These are phyloP conservation scores for Colletotrichum cuscutae DNA, from an alignment of 2,329 filamentous ascomycete species.

Conservation along the genomic window DNA sequence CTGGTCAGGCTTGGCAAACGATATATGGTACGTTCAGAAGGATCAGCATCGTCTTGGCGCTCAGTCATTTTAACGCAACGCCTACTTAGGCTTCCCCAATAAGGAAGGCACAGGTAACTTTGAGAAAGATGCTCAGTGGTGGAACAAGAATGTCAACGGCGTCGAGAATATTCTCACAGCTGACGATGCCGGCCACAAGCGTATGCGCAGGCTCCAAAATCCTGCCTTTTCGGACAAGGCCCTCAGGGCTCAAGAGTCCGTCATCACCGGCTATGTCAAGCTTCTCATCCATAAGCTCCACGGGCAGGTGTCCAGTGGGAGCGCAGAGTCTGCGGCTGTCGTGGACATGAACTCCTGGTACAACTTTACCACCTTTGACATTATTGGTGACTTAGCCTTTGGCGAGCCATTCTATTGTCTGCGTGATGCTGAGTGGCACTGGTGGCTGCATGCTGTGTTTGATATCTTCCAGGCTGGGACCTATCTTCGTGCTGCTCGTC, in stretches of 20 bases:
- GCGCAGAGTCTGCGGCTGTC: constrained; percentile 6
- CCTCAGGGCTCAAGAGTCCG: constrained; percentile 44
- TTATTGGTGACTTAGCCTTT: constrained; percentile 44
- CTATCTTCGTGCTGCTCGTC: constrained; percentile 26
- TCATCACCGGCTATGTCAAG: constrained; percentile 42
- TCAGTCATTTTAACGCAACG: neutral
- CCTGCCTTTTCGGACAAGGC: constrained; percentile 44
- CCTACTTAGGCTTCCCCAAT: constrained; percentile 12
- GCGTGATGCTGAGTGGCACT: constrained; percentile 38
- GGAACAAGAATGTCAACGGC: constrained; percentile 34
- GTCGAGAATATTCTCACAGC: constrained; percentile 32
- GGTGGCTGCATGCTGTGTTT: constrained; percentile 42
- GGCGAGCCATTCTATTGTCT: constrained; percentile 44
- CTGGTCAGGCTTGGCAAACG: constrained; percentile 48
- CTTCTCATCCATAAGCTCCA: constrained; percentile 39
- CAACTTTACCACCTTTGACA: constrained; percentile 44
- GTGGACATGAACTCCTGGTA: constrained; percentile 42
- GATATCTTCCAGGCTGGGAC: constrained; percentile 32
- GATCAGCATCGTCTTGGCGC: neutral
- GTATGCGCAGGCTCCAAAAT: constrained; percentile 38
- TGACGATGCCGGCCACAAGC: constrained; percentile 36
- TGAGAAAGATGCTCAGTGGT: constrained; percentile 31
- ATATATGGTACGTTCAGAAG: constrained; percentile 46
- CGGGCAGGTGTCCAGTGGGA: constrained; percentile 15
- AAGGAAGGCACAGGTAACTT: constrained; percentile 25